Percentiles rank a stretch among this genome's conserved stretches.
These are phyloP conservation scores for Bimuria novae-zelandiae DNA, from an alignment of 2,329 filamentous ascomycete genomes.

Conservation along the genomic window DNA sequence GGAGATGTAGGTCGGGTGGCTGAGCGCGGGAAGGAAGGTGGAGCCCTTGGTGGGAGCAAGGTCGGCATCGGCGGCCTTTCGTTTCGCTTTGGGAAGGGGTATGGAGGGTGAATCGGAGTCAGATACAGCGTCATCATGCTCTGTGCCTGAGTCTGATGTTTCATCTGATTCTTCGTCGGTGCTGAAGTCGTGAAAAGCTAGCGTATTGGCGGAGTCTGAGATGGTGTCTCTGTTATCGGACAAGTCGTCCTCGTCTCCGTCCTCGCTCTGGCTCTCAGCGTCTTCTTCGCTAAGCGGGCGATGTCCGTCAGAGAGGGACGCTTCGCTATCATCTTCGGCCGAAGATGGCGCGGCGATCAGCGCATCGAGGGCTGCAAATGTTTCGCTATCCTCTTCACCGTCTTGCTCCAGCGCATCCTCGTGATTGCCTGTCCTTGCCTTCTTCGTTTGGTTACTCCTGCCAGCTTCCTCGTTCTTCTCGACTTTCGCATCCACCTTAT, in stretches of 20 bases:
- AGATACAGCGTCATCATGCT: slow-evolving; percentile 19
- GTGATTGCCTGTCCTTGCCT: slow-evolving; percentile 17
- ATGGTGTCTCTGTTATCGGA: slow-evolving; percentile 9
- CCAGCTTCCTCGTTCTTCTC: slow-evolving; percentile 15
- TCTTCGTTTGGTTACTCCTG: slow-evolving; percentile 18
- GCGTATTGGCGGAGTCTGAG: slow-evolving; percentile 13
- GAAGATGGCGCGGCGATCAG: slow-evolving; percentile 48
- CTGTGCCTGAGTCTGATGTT: slow-evolving; percentile 11
- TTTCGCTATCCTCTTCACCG: slow-evolving; percentile 25
- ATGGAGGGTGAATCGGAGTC: slow-evolving; percentile 20
- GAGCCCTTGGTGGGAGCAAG: slow-evolving; percentile 49
- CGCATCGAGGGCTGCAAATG: slow-evolving; percentile 42
- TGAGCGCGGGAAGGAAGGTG: slow-evolving; percentile 73
- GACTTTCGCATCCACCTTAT: slow-evolving; percentile 3
- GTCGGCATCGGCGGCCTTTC: slow-evolving; percentile 28
- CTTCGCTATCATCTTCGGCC: slow-evolving; percentile 38
- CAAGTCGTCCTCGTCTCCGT: slow-evolving; percentile 12
- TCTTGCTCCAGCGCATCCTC: slow-evolving; percentile 10
- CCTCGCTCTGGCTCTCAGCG: slow-evolving; percentile 27
- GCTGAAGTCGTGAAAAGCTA: slow-evolving; percentile 3
- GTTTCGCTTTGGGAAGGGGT: slow-evolving; percentile 23
- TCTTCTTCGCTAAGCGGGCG: slow-evolving; percentile 39
- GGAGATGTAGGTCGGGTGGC: slow-evolving; percentile 77
- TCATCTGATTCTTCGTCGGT: slow-evolving; percentile 7
- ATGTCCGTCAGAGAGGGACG: slow-evolving; percentile 31